Percentiles rank a stretch among this genome's conserved stretches.
Evolutionary conservation across 83 land plant species (phyloP).

Genomic region (Picea abies): DNA sequence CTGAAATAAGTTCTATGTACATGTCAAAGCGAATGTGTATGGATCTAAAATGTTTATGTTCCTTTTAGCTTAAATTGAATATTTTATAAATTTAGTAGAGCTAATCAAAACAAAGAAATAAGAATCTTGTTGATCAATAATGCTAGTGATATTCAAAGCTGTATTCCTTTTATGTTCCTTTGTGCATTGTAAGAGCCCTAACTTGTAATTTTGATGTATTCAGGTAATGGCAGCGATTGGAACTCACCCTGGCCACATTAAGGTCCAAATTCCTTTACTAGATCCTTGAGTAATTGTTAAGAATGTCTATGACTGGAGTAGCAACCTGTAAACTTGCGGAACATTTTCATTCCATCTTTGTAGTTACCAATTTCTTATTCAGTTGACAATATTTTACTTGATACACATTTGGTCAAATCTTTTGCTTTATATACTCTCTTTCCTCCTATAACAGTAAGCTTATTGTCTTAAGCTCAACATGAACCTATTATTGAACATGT

Average conservation of each 20-base stretch:
- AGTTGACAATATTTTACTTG: background rate
- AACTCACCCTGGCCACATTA: conserved; percentile 16
- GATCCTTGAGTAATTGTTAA: background rate
- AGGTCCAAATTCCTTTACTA: background rate
- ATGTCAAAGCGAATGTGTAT: background rate
- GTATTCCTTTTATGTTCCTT: background rate
- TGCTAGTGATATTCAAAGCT: background rate
- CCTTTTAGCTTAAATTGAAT: background rate
- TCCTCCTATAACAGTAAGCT: too few species aligned
- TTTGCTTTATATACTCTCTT: too few species aligned
- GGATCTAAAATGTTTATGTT: background rate
- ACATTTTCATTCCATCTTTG: background rate
- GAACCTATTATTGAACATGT: too few species aligned
- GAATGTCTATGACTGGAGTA: background rate
- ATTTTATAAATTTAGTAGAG: background rate
- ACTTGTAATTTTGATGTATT: background rate
- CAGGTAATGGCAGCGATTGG: conserved; percentile 20
- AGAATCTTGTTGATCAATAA: background rate
- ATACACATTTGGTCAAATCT: too few species aligned
- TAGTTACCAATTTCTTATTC: background rate
- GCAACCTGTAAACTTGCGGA: background rate
- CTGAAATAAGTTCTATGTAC: background rate
- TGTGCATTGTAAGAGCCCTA: background rate
- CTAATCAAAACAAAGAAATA: background rate
- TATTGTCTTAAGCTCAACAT: too few species aligned